Evolutionary conservation across 106 monocot genomes (phyloP).

Genomic region (Dendrobium officinale): DNA sequence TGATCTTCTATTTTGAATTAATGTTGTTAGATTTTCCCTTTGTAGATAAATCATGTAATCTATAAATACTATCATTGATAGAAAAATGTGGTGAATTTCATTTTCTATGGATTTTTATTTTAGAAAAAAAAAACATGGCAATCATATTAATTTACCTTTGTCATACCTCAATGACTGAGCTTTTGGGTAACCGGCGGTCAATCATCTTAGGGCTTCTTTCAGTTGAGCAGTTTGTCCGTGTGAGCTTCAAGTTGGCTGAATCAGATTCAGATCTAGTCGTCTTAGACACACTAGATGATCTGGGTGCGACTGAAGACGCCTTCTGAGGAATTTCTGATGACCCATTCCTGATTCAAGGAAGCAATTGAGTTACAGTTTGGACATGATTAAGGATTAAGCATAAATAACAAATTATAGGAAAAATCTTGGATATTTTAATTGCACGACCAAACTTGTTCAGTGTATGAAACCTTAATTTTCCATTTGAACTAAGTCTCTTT

Average conservation of each 20-base stretch:
- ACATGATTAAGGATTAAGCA: neutral
- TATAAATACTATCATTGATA: too few species aligned
- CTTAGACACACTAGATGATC: conserved; percentile 29
- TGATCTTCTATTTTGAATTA: too few species aligned
- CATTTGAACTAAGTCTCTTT: too few species aligned
- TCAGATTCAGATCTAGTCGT: conserved; percentile 31
- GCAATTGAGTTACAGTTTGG: neutral
- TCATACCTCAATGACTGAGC: conserved; percentile 38
- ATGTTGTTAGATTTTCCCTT: too few species aligned
- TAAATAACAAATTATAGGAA: neutral
- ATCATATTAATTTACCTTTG: neutral
- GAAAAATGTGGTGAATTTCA: too few species aligned
- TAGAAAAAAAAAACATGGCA: too few species aligned
- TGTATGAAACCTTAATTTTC: neutral
- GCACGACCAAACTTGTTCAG: neutral
- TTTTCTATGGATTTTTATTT: too few species aligned
- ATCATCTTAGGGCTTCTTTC: conserved; percentile 34
- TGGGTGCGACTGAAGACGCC: conserved; percentile 51
- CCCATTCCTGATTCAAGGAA: conserved; percentile 36
- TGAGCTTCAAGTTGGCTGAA: conserved; percentile 20
- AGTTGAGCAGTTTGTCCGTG: conserved; percentile 11
- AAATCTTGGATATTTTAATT: neutral
- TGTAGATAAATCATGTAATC: too few species aligned
- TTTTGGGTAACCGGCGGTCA: conserved; percentile 39
- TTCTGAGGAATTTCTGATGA: conserved; percentile 46